Conservation (phyloP, 257 asterid genomes). For the Fraxinus cuspidata region DNA sequence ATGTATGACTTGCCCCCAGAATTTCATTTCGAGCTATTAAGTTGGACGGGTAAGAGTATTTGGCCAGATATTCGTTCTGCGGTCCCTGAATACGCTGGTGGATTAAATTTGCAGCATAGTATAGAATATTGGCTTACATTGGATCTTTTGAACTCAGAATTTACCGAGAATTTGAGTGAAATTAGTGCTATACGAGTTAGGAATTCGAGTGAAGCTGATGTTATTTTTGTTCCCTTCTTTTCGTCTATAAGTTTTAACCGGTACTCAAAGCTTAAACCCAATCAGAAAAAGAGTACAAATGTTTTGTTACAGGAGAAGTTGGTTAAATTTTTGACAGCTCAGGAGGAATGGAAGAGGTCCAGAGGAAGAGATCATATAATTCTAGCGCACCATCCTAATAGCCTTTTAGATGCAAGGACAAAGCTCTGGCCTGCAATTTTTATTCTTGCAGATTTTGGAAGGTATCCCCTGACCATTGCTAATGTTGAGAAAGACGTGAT, state of each 20-base stretch:
- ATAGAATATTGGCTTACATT: conserved; percentile 91
- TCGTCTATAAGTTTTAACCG: conserved; percentile 81
- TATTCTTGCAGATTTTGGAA: conserved; percentile 83
- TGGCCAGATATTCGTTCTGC: conserved; percentile 72
- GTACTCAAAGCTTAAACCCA: conserved; percentile 52
- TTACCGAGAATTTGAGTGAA: conserved; percentile 32
- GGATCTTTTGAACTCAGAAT: conserved; percentile 77
- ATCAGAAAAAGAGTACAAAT: conserved; percentile 50
- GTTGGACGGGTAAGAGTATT: conserved; percentile 60
- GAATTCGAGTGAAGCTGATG: conserved; percentile 88
- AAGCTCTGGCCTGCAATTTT: conserved; percentile 88
- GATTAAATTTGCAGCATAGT: conserved; percentile 92
- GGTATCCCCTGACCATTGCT: conserved; percentile 88
- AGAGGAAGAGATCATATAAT: conserved; percentile 79
- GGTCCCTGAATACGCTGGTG: conserved; percentile 87
- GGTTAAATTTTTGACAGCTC: conserved; percentile 59
- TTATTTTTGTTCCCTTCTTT: conserved; percentile 86
- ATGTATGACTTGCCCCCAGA: conserved; percentile 91
- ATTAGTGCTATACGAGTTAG: conserved; percentile 63
- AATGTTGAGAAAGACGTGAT: conserved; percentile 83
- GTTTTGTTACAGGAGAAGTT: conserved; percentile 66
- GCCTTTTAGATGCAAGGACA: conserved; percentile 74
- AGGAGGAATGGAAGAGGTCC: conserved; percentile 77
- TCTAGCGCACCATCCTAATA: conserved; percentile 92
- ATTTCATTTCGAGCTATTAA: conserved; percentile 70